phyloP scores from a whole-genome alignment of 148 eudicot genomes.

The Cornus controversa region DNA sequence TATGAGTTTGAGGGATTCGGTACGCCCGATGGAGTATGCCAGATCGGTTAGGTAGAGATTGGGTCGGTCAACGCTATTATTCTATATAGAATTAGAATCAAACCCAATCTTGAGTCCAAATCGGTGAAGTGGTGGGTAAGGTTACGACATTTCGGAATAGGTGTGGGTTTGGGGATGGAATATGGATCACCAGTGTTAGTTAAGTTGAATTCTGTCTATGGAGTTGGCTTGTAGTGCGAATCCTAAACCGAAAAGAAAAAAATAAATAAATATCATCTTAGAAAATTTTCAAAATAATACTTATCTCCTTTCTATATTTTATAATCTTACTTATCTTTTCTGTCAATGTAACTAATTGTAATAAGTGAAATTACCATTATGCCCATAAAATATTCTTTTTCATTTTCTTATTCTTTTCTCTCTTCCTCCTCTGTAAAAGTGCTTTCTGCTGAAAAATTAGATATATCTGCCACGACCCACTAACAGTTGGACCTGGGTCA shows the following conservation, averaged over 20 bases:
- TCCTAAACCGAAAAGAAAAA: no score
- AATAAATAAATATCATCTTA: no score
- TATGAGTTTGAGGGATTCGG: background rate
- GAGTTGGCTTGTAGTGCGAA: no score
- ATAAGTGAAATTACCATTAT: no score
- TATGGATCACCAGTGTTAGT: no score
- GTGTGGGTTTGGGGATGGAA: background rate
- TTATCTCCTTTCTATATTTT: no score
- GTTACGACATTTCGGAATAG: background rate
- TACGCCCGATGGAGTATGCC: background rate
- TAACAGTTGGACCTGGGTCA: conserved; percentile 53
- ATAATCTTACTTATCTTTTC: no score
- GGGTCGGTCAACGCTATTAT: conserved; percentile 3
- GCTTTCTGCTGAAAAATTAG: conserved; percentile 66
- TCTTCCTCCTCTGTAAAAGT: conserved; percentile 64
- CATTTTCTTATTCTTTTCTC: no score
- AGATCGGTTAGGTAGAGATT: background rate
- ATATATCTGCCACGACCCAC: conserved; percentile 61
- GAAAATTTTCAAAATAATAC: no score
- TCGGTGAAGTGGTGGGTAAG: background rate
- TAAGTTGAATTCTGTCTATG: no score
- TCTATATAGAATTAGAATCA: background rate
- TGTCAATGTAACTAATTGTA: no score
- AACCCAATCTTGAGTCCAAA: background rate
- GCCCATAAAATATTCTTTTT: no score